Conservation (phyloP, 352 stramenopile species). For the Phytophthora pseudosyringae region DNA sequence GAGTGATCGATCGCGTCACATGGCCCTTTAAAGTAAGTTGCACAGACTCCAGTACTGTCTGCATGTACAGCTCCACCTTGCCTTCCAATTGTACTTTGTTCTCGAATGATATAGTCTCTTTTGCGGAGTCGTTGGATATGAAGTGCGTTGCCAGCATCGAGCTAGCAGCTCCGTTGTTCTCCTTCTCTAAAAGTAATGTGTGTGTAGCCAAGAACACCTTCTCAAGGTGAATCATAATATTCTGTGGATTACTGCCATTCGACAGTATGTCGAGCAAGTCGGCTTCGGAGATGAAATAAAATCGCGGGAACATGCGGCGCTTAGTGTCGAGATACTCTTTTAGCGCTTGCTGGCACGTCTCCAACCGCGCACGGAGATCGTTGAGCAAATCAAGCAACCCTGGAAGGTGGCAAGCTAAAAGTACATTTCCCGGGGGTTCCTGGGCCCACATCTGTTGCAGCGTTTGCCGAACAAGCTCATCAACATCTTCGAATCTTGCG, state of each 20-base stretch:
- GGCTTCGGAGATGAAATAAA: constrained; percentile 96
- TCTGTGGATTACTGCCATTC: constrained; percentile 89
- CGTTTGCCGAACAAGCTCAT: constrained; percentile 76
- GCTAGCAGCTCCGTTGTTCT: constrained; percentile 9
- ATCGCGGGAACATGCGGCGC: constrained; percentile 91
- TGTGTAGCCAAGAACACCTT: constrained; percentile 87
- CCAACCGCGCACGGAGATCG: constrained; percentile 79
- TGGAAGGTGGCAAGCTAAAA: constrained; percentile 83
- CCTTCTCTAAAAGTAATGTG: constrained; percentile 71
- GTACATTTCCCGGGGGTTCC: constrained; percentile 67
- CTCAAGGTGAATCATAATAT: constrained; percentile 92
- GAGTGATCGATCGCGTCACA: constrained; percentile 82
- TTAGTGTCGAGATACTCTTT: constrained; percentile 96
- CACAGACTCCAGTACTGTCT: constrained; percentile 92
- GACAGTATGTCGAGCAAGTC: constrained; percentile 95
- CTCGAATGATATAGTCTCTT: constrained; percentile 92
- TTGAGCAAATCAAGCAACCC: constrained; percentile 79
- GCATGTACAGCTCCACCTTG: constrained; percentile 97
- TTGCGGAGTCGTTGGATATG: constrained; percentile 89
- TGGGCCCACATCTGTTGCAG: constrained; percentile 83
- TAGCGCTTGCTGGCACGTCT: constrained; percentile 94
- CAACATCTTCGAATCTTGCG: constrained; percentile 87
- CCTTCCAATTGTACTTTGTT: constrained; percentile 86
- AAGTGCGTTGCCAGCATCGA: constrained; percentile 86
- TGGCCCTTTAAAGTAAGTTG: constrained; percentile 91